Evolutionary conservation across 352 stramenopile species (phyloP), one percentile per base, ranked within the genome.

Genomic region (Salisapilia sapeloensis): DNA sequence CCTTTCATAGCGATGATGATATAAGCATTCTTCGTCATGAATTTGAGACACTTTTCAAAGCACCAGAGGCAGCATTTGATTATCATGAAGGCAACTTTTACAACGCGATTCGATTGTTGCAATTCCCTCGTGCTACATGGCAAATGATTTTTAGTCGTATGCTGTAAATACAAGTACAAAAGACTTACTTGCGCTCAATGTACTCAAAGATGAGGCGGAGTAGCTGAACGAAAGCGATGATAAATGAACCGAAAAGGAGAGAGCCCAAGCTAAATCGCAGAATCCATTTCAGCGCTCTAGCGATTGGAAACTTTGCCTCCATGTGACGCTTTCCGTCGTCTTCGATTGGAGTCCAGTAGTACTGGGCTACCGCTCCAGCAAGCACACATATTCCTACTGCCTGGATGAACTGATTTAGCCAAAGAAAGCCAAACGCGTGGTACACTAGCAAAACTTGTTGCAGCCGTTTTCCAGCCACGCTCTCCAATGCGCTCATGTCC

Each of bases 141-240:
- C 6, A 29, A 8, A 13, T 6, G 5, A 29, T n/a, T 33, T 7
- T 14, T 14, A 33, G 28, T 8, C 7, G 9, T 16, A 13, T 13
- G 13, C n/a, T 14, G 9, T 14, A 7, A 14, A 16, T 14, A 8
- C 28, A 33, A 16, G n/a, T 14, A 20, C 15, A n/a, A 23, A 17
- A 19, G 1, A 61, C 60, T 36, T 53, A 75, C 62, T 97, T 93
- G 31, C 80, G 82, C 67, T 98, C 58, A n/a, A 97, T 45, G 51
- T 97, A 96, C 42, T 92, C 66, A 23, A 98, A 53, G 26, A 96
- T 54, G 20, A 95, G 52, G 7, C 93, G 83, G 22, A 97, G 59
- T 29, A 96, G 87, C 63, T 97, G 86, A 35, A 98, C 81, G 28
- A 98, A 81, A 6, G 93, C 93, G 50, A 99, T 96, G 32, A 98